A percentile compares a stretch with the other conserved stretches of the same genome.
phyloP scores from a whole-genome alignment of 768 basidiomycete species.

The Tulasnella sp. region DNA sequence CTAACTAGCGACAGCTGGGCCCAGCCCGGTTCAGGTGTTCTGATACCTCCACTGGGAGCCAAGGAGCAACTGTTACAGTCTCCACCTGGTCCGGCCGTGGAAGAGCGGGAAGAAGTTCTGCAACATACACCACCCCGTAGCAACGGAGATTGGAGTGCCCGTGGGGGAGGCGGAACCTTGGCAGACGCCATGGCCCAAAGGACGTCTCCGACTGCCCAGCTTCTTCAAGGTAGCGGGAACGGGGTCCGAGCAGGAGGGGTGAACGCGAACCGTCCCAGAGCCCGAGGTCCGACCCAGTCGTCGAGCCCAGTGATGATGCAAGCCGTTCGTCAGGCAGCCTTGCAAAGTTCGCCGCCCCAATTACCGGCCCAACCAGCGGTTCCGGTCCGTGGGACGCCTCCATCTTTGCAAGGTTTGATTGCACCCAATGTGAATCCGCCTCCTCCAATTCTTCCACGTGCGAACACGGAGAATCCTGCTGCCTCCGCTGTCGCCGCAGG shows the following conservation, averaged over 20 bases:
- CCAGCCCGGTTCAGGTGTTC: not conserved
- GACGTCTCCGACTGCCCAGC: constrained; percentile 17
- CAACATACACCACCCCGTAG: not conserved
- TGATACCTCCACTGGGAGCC: not conserved
- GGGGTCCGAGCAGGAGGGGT: not conserved
- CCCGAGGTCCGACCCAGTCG: constrained; percentile 13
- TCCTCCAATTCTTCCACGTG: constrained; percentile 14
- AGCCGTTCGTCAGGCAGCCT: constrained; percentile 1
- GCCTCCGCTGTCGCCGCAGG: constrained; percentile 15
- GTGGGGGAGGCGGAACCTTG: not conserved
- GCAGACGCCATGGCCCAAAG: constrained; percentile 19
- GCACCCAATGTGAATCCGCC: constrained; percentile 17
- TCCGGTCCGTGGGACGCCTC: constrained; percentile 14
- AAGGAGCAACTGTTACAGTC: not conserved
- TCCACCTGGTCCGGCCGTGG: not conserved
- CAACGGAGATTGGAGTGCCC: constrained; percentile 9
- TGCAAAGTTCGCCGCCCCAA: not conserved
- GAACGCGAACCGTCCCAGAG: not conserved
- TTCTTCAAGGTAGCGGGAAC: constrained; percentile 6
- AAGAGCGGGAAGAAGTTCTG: constrained; percentile 13
- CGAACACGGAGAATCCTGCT: constrained; percentile 20
- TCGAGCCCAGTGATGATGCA: constrained; percentile 24
- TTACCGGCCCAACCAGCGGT: not conserved
- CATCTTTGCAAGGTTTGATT: constrained; percentile 22
- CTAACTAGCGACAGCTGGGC: not conserved